Evolutionary conservation across 1,139 yeast genomes (phyloP).

Genomic region (Pichia sp.): DNA sequence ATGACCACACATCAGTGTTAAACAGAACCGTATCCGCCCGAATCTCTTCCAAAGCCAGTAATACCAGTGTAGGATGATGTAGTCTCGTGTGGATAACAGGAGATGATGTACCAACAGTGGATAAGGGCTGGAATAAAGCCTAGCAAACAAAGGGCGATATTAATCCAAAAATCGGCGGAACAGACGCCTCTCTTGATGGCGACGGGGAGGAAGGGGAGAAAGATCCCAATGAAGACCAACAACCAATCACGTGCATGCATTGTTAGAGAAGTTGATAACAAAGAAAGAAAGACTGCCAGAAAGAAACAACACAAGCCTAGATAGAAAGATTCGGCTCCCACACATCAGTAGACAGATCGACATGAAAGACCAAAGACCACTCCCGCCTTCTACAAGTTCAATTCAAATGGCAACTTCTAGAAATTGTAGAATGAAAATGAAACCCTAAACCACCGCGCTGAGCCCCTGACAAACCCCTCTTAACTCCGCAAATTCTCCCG

Average conservation of each 20-base stretch:
- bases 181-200: conserved; percentile 68
- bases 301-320: background rate
- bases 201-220: conserved; percentile 81
- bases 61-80: conserved; percentile 28
- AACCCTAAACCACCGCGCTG: background rate
- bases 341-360: too few species aligned
- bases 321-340: too few species aligned
- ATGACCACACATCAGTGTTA: background rate
- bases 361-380: background rate
- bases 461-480: background rate
- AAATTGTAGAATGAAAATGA: too few species aligned
- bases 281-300: background rate
- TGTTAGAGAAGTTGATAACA: background rate
- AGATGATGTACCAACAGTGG: conserved; percentile 57
- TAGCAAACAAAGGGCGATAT: conserved; percentile 64
- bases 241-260: conserved; percentile 77
- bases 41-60: conserved; percentile 30
- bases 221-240: conserved; percentile 69
- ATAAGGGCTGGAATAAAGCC: conserved; percentile 80
- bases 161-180: conserved; percentile 64
- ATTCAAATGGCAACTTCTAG: too few species aligned
- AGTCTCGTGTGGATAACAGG: conserved; percentile 46
- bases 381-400: background rate
- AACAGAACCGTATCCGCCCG: conserved; percentile 22
- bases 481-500: background rate